phyloP scores from a whole-genome alignment of 169 alveolate species.

The Cystoisospora suis region DNA sequence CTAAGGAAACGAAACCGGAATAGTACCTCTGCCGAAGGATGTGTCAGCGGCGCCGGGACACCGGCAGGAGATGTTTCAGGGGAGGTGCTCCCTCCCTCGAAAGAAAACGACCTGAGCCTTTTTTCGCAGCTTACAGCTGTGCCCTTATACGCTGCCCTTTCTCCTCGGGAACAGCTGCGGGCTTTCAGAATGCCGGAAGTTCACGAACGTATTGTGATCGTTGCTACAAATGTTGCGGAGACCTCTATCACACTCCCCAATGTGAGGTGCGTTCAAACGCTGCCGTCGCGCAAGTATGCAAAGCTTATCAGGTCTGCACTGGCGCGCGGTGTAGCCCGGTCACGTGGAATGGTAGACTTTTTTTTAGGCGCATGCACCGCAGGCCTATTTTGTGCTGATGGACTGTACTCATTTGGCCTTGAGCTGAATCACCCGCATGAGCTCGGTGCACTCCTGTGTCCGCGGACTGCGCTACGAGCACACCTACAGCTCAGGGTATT shows the following conservation, averaged over 20 bases:
- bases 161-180: conserved; percentile 56
- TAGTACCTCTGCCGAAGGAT: too few species aligned
- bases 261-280: conserved; percentile 74
- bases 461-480: too few species aligned
- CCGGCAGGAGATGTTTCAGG: conserved; percentile 6
- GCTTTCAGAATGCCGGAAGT: conserved; percentile 86
- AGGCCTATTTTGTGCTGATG: too few species aligned
- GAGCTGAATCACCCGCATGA: too few species aligned
- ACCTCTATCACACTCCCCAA: conserved; percentile 99
- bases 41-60: too few species aligned
- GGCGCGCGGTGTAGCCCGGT: too few species aligned
- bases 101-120: background rate
- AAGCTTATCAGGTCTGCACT: background rate
- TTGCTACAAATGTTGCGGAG: conserved; percentile 99
- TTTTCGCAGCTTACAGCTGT: conserved; percentile 47
- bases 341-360: too few species aligned
- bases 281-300: background rate
- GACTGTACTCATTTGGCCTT: too few species aligned
- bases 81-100: background rate
- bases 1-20: too few species aligned
- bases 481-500: too few species aligned
- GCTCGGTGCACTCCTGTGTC: too few species aligned
- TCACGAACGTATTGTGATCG: conserved; percentile 92
- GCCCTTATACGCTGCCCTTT: conserved; percentile 71
- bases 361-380: too few species aligned